Conservation (phyloP, 305 asterid genomes). For the Coffea humblotiana region DNA sequence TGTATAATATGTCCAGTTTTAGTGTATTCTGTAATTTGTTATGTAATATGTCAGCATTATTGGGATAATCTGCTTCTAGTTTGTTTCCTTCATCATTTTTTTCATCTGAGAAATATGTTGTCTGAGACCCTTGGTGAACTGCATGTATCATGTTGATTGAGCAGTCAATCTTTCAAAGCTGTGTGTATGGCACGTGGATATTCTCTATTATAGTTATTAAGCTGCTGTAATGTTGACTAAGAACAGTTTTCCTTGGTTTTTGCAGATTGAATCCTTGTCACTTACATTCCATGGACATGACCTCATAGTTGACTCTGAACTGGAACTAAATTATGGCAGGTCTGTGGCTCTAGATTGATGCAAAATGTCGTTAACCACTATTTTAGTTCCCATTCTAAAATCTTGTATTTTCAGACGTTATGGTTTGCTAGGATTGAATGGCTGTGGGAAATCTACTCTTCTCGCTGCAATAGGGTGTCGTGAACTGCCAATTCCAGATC, state of each 20-base stretch:
- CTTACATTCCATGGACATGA: constrained; percentile 98
- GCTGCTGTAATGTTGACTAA: neutral
- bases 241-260: neutral
- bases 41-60: neutral
- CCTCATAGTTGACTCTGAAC: constrained; percentile 83
- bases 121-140: neutral
- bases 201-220: neutral
- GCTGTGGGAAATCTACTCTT: constrained; percentile 97
- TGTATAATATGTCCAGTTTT: neutral
- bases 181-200: neutral
- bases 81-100: neutral
- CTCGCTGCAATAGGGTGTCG: constrained; percentile 80
- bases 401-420: constrained; percentile 63
- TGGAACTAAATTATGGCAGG: constrained; percentile 97
- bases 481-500: constrained; percentile 96
- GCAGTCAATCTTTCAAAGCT: neutral
- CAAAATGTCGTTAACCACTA: neutral
- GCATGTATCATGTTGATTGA: neutral
- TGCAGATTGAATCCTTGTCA: constrained; percentile 93
- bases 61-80: neutral
- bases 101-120: neutral
- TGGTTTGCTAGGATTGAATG: constrained; percentile 96
- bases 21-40: neutral
- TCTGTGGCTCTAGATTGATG: constrained; percentile 23
- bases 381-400: neutral